Evolutionary conservation across 495 filamentous ascomycete genomes (phyloP).

Genomic region (Talaromyces proteolyticus): DNA sequence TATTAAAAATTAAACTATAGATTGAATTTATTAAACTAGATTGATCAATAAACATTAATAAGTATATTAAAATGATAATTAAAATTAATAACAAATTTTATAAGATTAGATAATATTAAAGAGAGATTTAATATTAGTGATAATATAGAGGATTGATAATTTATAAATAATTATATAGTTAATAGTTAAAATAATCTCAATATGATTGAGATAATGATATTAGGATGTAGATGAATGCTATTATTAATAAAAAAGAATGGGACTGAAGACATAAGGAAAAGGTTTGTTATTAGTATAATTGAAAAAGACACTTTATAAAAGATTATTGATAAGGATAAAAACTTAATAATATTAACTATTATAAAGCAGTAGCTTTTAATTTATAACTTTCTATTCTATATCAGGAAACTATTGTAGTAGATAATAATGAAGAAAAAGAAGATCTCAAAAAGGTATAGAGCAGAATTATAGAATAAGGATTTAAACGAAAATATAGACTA

Average conservation of each 20-base stretch:
- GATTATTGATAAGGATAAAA: neutral
- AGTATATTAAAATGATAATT: neutral
- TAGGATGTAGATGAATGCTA: neutral
- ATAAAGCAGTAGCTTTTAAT: neutral
- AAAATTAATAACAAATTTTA: neutral
- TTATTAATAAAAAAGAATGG: neutral
- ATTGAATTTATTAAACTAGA: neutral
- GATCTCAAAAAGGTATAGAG: neutral
- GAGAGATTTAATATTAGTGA: too few relatives aligned
- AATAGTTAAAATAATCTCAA: neutral
- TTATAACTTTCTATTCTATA: neutral
- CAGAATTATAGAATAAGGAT: neutral
- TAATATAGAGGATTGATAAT: neutral
- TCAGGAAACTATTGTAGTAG: neutral
- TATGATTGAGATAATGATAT: neutral
- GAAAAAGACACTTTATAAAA: neutral
- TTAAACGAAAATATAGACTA: neutral
- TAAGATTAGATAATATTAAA: neutral
- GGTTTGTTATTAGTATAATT: neutral
- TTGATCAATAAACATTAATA: neutral
- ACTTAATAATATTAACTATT: neutral
- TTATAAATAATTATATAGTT: too few relatives aligned
- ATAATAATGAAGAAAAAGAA: neutral
- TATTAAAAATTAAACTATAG: neutral
- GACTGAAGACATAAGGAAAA: neutral